Conservation (phyloP, 257 asterid species). For the Phtheirospermum japonicum region DNA sequence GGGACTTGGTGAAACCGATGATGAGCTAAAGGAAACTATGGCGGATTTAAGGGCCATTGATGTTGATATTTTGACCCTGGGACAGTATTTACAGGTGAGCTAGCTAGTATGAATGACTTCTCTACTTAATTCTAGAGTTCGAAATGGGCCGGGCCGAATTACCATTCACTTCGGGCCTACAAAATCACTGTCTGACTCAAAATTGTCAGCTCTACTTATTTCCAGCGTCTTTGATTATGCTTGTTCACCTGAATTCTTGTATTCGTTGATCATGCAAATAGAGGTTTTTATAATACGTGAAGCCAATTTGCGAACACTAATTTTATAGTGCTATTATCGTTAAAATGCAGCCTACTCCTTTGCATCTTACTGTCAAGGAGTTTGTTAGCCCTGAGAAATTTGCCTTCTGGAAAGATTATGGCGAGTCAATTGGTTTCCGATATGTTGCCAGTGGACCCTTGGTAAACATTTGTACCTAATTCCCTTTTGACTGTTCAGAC, state of each 20-base stretch:
- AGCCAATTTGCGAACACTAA: constrained; percentile 10
- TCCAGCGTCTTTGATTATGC: background rate
- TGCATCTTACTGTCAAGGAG: constrained; percentile 93
- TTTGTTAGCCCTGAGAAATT: constrained; percentile 86
- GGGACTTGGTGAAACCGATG: constrained; percentile 97
- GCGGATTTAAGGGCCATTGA: constrained; percentile 81
- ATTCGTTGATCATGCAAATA: background rate
- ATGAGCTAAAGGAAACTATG: constrained; percentile 89
- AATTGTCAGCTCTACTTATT: too few species aligned
- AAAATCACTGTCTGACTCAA: too few species aligned
- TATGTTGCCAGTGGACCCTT: constrained; percentile 98
- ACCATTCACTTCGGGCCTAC: too few species aligned
- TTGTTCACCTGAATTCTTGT: background rate
- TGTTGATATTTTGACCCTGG: constrained; percentile 90
- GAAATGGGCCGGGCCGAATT: too few species aligned
- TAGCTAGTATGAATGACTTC: constrained; percentile 17
- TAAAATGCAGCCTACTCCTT: constrained; percentile 85
- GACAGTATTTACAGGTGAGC: constrained; percentile 91
- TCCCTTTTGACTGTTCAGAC: background rate
- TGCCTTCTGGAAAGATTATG: constrained; percentile 91
- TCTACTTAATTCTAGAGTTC: too few species aligned
- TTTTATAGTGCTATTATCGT: constrained; percentile 6
- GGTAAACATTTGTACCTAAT: constrained; percentile 40
- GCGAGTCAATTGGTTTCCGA: constrained; percentile 93
- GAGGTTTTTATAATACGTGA: background rate